phyloP scores from a whole-genome alignment of 805 yeast genomes.

The Ogataea nitratoaversa region DNA sequence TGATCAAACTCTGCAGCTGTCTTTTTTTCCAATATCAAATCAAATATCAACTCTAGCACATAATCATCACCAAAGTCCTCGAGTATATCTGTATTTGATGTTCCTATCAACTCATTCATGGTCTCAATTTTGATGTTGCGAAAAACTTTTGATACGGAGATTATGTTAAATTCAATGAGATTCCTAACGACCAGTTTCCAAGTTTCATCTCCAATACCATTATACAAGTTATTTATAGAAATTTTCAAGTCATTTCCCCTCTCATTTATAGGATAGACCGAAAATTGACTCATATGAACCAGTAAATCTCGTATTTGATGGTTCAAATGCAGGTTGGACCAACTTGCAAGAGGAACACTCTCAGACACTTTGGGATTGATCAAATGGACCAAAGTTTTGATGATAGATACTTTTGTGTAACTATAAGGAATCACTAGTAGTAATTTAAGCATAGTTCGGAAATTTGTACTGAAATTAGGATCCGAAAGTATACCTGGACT shows the following conservation, averaged over 20 bases:
- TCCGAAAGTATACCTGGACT: not conserved
- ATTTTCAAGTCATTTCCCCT: not conserved
- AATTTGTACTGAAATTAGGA: slow-evolving; percentile 2
- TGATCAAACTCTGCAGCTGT: slow-evolving; percentile 25
- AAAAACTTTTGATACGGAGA: slow-evolving; percentile 20
- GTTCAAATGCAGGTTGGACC: not conserved
- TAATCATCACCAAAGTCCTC: slow-evolving; percentile 4
- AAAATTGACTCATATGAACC: not conserved
- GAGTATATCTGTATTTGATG: no score
- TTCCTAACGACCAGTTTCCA: slow-evolving; percentile 1
- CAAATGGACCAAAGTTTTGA: not conserved
- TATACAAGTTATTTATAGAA: not conserved
- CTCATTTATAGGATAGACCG: not conserved
- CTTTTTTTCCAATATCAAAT: slow-evolving; percentile 19
- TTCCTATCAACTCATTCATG: no score
- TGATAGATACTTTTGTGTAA: slow-evolving; percentile 7
- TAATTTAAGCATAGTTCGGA: slow-evolving; percentile 2
- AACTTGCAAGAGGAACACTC: not conserved
- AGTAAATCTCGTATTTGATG: not conserved
- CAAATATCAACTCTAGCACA: slow-evolving; percentile 13
- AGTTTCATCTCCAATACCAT: not conserved
- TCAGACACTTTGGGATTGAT: not conserved
- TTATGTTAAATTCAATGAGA: slow-evolving; percentile 20
- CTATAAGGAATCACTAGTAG: slow-evolving; percentile 12
- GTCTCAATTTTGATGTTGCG: not conserved